phyloP scores from a whole-genome alignment of 2,329 filamentous ascomycete species.

The Fusarium sp. region DNA sequence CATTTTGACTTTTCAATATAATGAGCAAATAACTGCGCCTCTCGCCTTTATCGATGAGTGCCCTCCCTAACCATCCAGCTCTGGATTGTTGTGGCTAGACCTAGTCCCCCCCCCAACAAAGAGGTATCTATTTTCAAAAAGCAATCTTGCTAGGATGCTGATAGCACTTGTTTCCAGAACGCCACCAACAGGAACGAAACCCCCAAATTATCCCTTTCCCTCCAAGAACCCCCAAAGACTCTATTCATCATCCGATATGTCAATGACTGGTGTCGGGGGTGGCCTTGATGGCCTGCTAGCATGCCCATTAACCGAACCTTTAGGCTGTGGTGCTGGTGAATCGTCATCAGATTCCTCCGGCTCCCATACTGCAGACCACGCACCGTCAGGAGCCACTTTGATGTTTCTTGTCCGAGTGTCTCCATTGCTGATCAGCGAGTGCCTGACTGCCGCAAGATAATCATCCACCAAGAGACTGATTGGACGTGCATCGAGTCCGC shows the following conservation, averaged over 20 bases:
- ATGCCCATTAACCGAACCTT: background rate
- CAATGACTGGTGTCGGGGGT: constrained; percentile 37
- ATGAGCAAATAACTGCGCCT: background rate
- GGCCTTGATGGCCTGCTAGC: constrained; percentile 18
- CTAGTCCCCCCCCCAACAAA: constrained; percentile 12
- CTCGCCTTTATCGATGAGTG: background rate
- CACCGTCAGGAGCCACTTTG: constrained; percentile 44
- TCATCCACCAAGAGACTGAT: constrained; percentile 75
- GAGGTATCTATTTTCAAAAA: constrained; percentile 37
- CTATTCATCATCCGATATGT: constrained; percentile 44
- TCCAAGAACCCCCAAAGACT: background rate
- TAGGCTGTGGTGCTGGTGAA: constrained; percentile 20
- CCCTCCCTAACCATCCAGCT: background rate
- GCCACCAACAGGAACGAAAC: background rate
- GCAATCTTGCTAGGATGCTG: constrained; percentile 15
- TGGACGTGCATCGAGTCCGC: constrained; percentile 80
- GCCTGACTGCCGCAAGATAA: constrained; percentile 74
- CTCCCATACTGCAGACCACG: constrained; percentile 49
- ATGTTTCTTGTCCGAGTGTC: constrained; percentile 46
- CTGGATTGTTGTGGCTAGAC: background rate
- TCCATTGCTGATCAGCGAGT: constrained; percentile 54
- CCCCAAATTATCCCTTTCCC: background rate
- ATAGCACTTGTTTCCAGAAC: constrained; percentile 28
- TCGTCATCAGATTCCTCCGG: constrained; percentile 44
- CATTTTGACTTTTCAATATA: too few species aligned